Percentiles rank a stretch among this genome's conserved stretches.
phyloP scores from a whole-genome alignment of 2,329 filamentous ascomycete species.

The Colletotrichum sp. region DNA sequence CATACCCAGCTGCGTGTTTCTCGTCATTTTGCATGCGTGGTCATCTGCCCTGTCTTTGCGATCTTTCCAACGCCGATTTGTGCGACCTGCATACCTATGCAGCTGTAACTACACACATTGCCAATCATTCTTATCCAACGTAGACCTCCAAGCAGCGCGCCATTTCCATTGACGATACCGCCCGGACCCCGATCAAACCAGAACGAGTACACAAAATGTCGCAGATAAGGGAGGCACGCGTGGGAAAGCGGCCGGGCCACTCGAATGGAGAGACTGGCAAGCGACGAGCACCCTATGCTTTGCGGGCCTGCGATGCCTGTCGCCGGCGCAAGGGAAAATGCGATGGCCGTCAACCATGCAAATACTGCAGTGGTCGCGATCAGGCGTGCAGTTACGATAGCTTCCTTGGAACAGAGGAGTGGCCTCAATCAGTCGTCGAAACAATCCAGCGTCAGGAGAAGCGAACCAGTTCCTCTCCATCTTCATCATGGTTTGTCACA shows the following conservation, averaged over 20 bases:
- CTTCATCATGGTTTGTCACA: neutral
- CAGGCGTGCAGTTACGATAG: conserved; percentile 20
- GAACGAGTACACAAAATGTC: neutral
- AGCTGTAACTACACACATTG: neutral
- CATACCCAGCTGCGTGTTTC: neutral
- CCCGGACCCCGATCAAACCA: neutral
- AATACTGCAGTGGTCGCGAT: conserved; percentile 17
- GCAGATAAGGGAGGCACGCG: neutral
- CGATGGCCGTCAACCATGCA: conserved; percentile 25
- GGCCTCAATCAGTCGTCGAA: neutral
- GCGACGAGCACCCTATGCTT: conserved; percentile 23
- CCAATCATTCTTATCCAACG: neutral
- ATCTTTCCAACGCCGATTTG: neutral
- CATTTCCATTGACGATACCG: neutral
- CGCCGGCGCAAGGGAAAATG: conserved; percentile 27
- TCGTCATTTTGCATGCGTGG: neutral
- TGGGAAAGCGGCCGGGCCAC: neutral
- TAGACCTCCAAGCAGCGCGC: neutral
- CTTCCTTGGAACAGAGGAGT: neutral
- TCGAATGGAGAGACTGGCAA: neutral
- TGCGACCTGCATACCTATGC: neutral
- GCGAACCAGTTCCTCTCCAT: neutral
- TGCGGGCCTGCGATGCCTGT: conserved; percentile 27
- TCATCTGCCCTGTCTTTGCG: neutral
- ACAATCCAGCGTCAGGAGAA: neutral